Base-by-base conservation (phyloP, 768 basidiomycete genomes). In the Hygrocybe coccinea region DNA sequence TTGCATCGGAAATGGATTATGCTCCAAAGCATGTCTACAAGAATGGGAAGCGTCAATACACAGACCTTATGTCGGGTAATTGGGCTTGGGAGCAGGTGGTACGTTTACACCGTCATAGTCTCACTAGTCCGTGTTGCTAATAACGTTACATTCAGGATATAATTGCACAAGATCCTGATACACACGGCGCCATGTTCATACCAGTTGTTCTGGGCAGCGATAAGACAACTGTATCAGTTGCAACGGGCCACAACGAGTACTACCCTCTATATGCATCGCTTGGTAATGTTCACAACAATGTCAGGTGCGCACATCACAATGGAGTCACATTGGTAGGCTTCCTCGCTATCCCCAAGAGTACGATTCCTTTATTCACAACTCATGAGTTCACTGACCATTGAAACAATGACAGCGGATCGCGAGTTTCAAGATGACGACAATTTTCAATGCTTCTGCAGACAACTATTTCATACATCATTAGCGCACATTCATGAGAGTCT, bases 141-240 rank as follows among this genome's bases (percentile, higher is more conserved):
- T 52, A 22, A 33, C 43, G 34, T 52, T 35, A 39, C 11, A n/a
- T 10, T 50, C 24, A 73, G 69, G 65, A 71, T 50, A 60, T 47
- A 17, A 69, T 71, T 54, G 51, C 64, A 2, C 17, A 60, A 22
- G 55, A 68, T 53, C 48, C 61, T 4, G 19, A 38, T 19, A 68
- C 59, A 5, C 64, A 66, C 41, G 74, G 74, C 4, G 56, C 67
- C 1, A 67, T 71, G 59, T 57, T 71, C 21, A 59, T 69, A 2
- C 64, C 68, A 0, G 56, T 75, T 19, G 54, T 76, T 17, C 56
- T 59, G 1, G 74, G 74, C 1, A 74, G 71, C 51, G 71, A 79
- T 54, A 77, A 77, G 55, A 77, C 75, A 0, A 76, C 73, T 0
- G 73, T 76, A 0, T 77, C 71, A 0, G 70, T 72, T n/a, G 70